Evolutionary conservation across 192 early-diverging fungal species (phyloP), one percentile per base, ranked within the genome.

Genomic region (Coemansia sp.): DNA sequence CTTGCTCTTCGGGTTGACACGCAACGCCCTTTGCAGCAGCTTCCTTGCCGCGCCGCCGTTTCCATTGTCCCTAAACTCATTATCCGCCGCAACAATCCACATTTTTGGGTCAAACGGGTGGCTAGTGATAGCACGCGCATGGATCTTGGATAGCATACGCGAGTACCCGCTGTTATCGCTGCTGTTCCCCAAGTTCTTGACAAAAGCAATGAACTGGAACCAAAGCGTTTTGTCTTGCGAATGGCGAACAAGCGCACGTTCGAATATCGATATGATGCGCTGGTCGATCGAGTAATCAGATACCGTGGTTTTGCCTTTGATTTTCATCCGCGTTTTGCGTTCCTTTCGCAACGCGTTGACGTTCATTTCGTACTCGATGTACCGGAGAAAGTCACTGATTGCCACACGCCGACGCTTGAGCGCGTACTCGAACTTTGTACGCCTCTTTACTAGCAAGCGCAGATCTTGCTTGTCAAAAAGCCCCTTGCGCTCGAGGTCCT

Each of bases 351-450:
- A 77, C 33, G 85, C 72, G 52, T 98, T 94, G 59, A 98, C 84
- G 77, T 94, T 95, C 81, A 90, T 92, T 72, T 99, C 97, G 83
- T 95, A 99, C 63, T 94, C 92, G 68, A 98, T 95, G 81, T 95
- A 95, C 23, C 92, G 89, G 34, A 99, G 84, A 76, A 88, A 99
- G 59, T 97, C 94, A 12, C 86, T 81, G 53, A 91, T 85, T 33
- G 86, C 81, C 7, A 82, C 75, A 14, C 92, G 89, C 66, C 92
- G 90, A 24, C 95, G 85, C 68, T 93, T 90, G 38, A 98, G 77
- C 5, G 90, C 77, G 66, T 96, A 96, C 73, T 98, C 96, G 63
- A 94, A 94, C 62, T 89, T 88, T 39, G 93, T 93, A 45, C 96
- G 88, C 73, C 90, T 89, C 67, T 94, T 94, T 39, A 98, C 86